Evolutionary conservation across 2,329 filamentous ascomycete species (phyloP), one percentile per base, ranked within the genome.

Genomic region (Coleophoma crateriformis): DNA sequence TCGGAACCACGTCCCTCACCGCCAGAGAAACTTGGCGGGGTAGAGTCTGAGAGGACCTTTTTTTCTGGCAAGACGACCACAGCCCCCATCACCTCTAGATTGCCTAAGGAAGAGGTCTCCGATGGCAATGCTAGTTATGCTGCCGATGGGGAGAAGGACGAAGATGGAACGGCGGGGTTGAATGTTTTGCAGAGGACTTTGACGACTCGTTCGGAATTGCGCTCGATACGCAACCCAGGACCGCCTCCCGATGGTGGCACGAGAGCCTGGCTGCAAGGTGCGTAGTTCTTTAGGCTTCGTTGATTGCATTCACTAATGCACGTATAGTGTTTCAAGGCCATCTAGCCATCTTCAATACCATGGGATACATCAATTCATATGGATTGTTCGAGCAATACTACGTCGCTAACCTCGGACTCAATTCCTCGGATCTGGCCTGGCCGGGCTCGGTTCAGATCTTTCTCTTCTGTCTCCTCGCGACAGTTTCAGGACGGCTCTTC

Each of bases 391-490:
- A 57, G 44, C 22, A 68, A 1, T 74, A 70, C 55, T 73, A 73
- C 60, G 62, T 62, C 1, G 58, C 65, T 53, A 64, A 55, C 1
- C 61, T 67, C 13, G 50, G 57, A 5, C 60, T 70, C 3, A 63
- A 64, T 3, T 54, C 61, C 0, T 71, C 71, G 3, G 61, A 63
- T 7, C 62, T 76, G 15, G 68, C 67, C 17, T 76, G 74, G 73
- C 68, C 76, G 10, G 74, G 73, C 4, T 71, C 71, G 15, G 50
- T 76, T 1, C 71, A 76, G 50, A 63, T 70, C 15, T 74, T 67
- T 14, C 62, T 75, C 19, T 58, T 71, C 32, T 67, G 72, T 38
- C 56, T 70, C 7, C 55, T 71, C 11, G 71, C 71, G 0, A 63
- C 69, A 1, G 62, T 74, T 35, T 67, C 69, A 2, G 73, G 73